These are phyloP conservation scores for Lasiodiplodia theobromae DNA, from an alignment of 2,329 filamentous ascomycete genomes.

Conservation along the genomic window DNA sequence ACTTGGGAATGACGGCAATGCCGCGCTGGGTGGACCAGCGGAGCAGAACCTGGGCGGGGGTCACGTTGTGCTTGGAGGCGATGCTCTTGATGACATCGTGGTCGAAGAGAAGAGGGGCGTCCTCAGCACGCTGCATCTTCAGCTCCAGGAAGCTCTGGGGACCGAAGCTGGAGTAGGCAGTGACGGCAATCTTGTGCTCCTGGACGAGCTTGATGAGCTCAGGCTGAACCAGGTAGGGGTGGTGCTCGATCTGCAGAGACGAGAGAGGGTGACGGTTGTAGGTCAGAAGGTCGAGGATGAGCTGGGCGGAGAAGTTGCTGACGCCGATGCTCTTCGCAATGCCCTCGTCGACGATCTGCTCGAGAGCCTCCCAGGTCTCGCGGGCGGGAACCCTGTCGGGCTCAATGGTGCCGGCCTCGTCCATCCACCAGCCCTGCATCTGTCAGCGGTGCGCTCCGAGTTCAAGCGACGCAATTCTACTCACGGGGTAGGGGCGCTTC, in stretches of 20 bases:
- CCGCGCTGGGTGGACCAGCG: constrained; percentile 85
- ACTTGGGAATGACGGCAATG: constrained; percentile 82
- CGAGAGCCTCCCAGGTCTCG: constrained; percentile 84
- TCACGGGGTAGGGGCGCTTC: constrained; percentile 35
- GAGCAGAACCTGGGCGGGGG: constrained; percentile 80
- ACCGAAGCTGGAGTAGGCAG: constrained; percentile 85
- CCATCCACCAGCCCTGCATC: constrained; percentile 56
- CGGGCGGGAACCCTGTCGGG: constrained; percentile 74
- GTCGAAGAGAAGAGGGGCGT: constrained; percentile 74
- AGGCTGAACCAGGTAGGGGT: constrained; percentile 83
- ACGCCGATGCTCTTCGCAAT: constrained; percentile 79
- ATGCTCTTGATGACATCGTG: constrained; percentile 69
- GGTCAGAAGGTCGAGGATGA: constrained; percentile 80
- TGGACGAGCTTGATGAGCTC: constrained; percentile 74
- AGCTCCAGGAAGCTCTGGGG: constrained; percentile 81
- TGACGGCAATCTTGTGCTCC: constrained; percentile 74
- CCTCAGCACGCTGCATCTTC: constrained; percentile 66
- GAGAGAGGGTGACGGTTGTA: constrained; percentile 78
- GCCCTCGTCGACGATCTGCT: constrained; percentile 72
- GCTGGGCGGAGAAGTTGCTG: constrained; percentile 80
- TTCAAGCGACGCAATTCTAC: constrained; percentile 6
- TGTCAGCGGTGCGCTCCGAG: neutral
- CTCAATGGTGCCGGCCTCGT: constrained; percentile 66
- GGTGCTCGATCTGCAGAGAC: constrained; percentile 87
- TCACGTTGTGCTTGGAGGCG: constrained; percentile 74